Base-by-base conservation (phyloP, 768 basidiomycete species). In the Suillus brevipes region DNA sequence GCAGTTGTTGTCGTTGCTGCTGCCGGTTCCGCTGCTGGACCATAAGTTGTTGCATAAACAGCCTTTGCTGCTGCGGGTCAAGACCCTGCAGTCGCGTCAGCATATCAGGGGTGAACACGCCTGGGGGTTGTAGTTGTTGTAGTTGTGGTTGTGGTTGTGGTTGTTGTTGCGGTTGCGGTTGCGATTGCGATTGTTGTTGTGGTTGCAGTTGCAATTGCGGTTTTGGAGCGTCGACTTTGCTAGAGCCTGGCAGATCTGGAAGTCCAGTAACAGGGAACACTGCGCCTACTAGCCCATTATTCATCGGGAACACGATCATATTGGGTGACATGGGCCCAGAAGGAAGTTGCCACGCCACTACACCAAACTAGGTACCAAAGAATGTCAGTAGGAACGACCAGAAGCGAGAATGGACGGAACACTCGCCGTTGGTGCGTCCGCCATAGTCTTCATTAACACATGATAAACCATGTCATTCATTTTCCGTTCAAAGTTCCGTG, bases 261-360 rank as follows among this genome's bases (percentile, higher is more conserved):
- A 89, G 73, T 8, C 86, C 86, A 0, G 78, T 81, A 12, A 78
- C 40, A 7, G 82, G 81, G 73, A 88, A 89, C 65, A 84, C 78
- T 0, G 81, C 82, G 25, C 82, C 87, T 3, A 74, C 72, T n/a
- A 87, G 73, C 25, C 66, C 67, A 7, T 67, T 62, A 16, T 68
- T 66, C 20, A 78, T 63, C 2, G 83, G 73, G 65, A 89, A 85
- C 25, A 89, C 72, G 13, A 89, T 71, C 1, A 83, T 76, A 52
- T 83, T 84, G 31, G 78, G 79, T 36, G 80, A 79, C n/a, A 77
- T 74, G 25, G 66, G 70, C 0, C 83, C 85, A 14, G 73, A 75
- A 2, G 82, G 81, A 12, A 78, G 72, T 20, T 73, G 74, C 85
- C 87, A 88, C n/a, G 81, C 78, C 7, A 81, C 78, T 25, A 81